phyloP scores from a whole-genome alignment of 768 basidiomycete genomes.

The Leucosporidium creatinivorum region DNA sequence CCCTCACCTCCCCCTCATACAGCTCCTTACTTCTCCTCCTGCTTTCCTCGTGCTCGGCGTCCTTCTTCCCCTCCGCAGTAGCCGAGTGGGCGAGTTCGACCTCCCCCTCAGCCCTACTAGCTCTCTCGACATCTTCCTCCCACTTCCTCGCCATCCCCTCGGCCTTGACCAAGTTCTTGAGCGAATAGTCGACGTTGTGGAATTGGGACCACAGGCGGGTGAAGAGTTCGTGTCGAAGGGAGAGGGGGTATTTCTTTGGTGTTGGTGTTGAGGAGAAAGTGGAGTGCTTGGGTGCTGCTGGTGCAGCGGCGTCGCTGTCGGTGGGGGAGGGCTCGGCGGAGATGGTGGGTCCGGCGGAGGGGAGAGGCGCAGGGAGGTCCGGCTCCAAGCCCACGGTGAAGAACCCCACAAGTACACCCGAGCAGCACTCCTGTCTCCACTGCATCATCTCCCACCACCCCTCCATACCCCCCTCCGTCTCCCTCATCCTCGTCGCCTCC shows the following conservation, averaged over 20 bases:
- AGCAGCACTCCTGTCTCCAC: slow-evolving; percentile 86
- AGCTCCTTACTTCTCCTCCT: neutral
- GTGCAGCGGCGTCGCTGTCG: neutral
- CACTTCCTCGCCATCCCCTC: neutral
- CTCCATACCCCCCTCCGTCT: slow-evolving; percentile 43
- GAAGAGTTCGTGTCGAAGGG: slow-evolving; percentile 20
- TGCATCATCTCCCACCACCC: slow-evolving; percentile 99
- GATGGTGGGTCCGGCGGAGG: slow-evolving; percentile 29
- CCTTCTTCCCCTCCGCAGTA: neutral
- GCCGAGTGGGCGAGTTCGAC: neutral
- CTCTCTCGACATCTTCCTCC: slow-evolving; percentile 4
- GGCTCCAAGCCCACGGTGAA: slow-evolving; percentile 51
- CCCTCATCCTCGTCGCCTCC: slow-evolving; percentile 23
- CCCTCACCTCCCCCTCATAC: neutral
- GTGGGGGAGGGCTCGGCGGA: neutral
- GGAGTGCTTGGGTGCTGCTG: neutral
- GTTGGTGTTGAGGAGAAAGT: too few relatives aligned
- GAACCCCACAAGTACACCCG: slow-evolving; percentile 87
- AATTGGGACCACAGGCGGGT: slow-evolving; percentile 34
- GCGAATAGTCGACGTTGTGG: slow-evolving; percentile 36
- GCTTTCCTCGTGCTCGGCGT: neutral
- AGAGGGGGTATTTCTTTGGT: neutral
- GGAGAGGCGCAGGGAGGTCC: too few relatives aligned
- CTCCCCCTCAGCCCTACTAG: neutral
- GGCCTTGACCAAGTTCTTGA: neutral